Evolutionary conservation across 2,329 filamentous ascomycete genomes (phyloP).

Genomic region (Diaporthe citri): DNA sequence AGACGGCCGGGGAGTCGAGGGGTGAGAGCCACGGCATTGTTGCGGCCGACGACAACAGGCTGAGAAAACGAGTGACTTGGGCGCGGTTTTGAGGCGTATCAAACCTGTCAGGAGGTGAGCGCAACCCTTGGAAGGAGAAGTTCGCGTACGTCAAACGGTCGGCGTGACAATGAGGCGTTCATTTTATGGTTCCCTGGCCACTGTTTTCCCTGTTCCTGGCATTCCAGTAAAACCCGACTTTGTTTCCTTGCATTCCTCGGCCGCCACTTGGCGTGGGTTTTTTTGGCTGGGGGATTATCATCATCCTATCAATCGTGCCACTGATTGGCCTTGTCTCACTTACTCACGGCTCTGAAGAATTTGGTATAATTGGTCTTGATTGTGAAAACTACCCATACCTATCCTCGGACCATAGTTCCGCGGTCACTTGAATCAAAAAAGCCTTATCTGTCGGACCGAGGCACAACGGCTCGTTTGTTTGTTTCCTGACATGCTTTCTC

Average conservation of each 20-base stretch:
- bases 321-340: slow-evolving; percentile 12
- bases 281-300: slow-evolving; percentile 24
- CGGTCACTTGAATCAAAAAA: background rate
- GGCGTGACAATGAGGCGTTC: slow-evolving; percentile 9
- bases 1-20: slow-evolving; percentile 25
- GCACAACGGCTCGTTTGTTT: background rate
- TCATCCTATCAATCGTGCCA: background rate
- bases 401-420: background rate
- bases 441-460: background rate
- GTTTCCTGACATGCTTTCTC: background rate
- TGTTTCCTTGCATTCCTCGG: slow-evolving; percentile 15
- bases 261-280: background rate
- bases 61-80: background rate
- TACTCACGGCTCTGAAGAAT: background rate
- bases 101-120: background rate
- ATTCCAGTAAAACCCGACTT: slow-evolving; percentile 7
- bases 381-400: background rate
- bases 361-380: background rate
- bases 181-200: slow-evolving; percentile 15
- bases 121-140: background rate
- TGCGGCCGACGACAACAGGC: background rate
- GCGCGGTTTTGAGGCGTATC: background rate
- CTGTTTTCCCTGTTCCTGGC: slow-evolving; percentile 15
- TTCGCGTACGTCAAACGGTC: background rate
- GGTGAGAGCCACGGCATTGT: slow-evolving; percentile 38